phyloP scores from a whole-genome alignment of 1,139 yeast genomes.

The Blastobotrys persicus region DNA sequence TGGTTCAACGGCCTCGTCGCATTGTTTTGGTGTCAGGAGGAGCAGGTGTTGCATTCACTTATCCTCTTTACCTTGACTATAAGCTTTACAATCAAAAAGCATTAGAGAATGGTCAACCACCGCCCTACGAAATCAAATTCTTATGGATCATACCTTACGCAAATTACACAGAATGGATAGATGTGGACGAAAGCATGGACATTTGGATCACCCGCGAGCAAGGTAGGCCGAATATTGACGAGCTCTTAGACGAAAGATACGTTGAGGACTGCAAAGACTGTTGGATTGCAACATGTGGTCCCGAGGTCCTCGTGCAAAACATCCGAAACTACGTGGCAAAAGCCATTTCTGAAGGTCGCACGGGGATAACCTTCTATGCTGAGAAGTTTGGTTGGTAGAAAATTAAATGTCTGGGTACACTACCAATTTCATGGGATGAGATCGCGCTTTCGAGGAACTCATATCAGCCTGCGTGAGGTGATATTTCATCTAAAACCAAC shows the following conservation, averaged over 20 bases:
- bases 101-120: background rate
- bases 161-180: conserved; percentile 15
- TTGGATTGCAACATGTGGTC: conserved; percentile 33
- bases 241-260: conserved; percentile 23
- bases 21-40: conserved; percentile 32
- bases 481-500: too few relatives aligned
- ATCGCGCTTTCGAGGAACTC: too few relatives aligned
- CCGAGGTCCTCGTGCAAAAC: conserved; percentile 25
- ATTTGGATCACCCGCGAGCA: conserved; percentile 19
- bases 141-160: conserved; percentile 30
- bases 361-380: conserved; percentile 23
- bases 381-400: conserved; percentile 31
- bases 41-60: conserved; percentile 34
- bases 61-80: conserved; percentile 29
- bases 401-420: too few relatives aligned
- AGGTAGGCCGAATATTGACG: conserved; percentile 25
- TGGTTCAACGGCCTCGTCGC: conserved; percentile 8
- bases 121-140: conserved; percentile 21
- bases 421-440: too few relatives aligned
- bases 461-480: too few relatives aligned
- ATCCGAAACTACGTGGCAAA: conserved; percentile 27
- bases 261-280: conserved; percentile 13
- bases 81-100: conserved; percentile 13
- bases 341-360: conserved; percentile 21
- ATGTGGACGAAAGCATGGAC: conserved; percentile 11